Conservation (phyloP, 108 stramenopile species). For the Cyclotella sp. region DNA sequence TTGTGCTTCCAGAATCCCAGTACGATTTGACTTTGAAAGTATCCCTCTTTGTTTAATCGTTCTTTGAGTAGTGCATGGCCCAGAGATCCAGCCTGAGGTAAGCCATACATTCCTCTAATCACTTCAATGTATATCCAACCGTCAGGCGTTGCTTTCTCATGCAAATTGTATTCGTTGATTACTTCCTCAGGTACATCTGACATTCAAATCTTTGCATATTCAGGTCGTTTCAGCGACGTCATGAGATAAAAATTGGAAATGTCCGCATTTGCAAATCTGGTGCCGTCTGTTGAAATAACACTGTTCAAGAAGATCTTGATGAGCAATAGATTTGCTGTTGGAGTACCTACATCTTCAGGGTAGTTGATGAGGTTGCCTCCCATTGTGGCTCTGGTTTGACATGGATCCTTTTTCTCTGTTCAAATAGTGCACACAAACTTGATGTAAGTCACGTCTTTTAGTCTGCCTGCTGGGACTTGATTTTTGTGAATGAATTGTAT, state of each 20-base stretch:
- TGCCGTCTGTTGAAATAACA: slow-evolving; percentile 43
- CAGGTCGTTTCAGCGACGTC: slow-evolving; percentile 35
- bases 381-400: slow-evolving; percentile 8
- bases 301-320: slow-evolving; percentile 43
- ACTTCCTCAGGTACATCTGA: slow-evolving; percentile 48
- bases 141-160: slow-evolving; percentile 8
- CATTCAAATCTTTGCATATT: slow-evolving; percentile 53
- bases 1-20: slow-evolving; percentile 32
- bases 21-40: slow-evolving; percentile 11
- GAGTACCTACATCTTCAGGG: slow-evolving; percentile 35
- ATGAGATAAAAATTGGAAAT: slow-evolving; percentile 15
- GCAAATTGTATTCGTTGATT: slow-evolving; percentile 47
- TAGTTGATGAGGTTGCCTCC: slow-evolving; percentile 30
- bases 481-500: slow-evolving; percentile 32
- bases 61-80: neutral
- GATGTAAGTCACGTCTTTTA: slow-evolving; percentile 31
- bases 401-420: slow-evolving; percentile 9
- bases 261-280: slow-evolving; percentile 35
- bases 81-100: too few relatives aligned
- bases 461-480: slow-evolving; percentile 37
- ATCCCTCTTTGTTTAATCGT: slow-evolving; percentile 5
- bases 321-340: slow-evolving; percentile 35
- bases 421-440: slow-evolving; percentile 17
- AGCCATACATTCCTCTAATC: neutral
- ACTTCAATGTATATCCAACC: slow-evolving; percentile 7